Conservation (phyloP, 2,329 filamentous ascomycete species). For the Microascus cirrosus region DNA sequence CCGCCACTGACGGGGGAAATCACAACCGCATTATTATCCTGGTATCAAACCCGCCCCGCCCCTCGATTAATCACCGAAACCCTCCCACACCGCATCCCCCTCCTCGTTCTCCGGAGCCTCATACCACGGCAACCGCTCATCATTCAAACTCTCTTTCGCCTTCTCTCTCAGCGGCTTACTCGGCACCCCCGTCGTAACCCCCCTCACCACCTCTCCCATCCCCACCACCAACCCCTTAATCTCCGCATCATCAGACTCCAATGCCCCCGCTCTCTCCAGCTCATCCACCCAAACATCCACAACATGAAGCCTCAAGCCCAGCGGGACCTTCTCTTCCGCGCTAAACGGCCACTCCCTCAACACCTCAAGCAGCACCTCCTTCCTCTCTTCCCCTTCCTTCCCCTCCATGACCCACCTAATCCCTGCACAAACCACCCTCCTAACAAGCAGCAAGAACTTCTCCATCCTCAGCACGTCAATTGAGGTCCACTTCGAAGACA, state of each 20-base stretch:
- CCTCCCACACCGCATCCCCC: conserved; percentile 48
- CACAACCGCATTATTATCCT: too few relatives aligned
- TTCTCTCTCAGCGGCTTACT: conserved; percentile 63
- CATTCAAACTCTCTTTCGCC: conserved; percentile 58
- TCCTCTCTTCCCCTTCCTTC: conserved; percentile 17
- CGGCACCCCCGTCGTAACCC: conserved; percentile 39
- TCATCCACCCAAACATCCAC: conserved; percentile 91
- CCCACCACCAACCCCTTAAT: conserved; percentile 37
- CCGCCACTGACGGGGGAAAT: too few relatives aligned
- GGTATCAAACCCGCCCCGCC: neutral
- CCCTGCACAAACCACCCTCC: conserved; percentile 65
- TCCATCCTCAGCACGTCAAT: conserved; percentile 74
- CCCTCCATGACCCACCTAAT: conserved; percentile 35
- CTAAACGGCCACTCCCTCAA: conserved; percentile 21
- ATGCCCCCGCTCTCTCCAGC: conserved; percentile 56
- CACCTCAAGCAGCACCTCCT: conserved; percentile 12
- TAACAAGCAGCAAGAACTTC: conserved; percentile 81
- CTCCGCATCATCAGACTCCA: conserved; percentile 22
- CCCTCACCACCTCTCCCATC: conserved; percentile 44
- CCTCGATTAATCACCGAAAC: conserved; percentile 40
- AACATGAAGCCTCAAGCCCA: conserved; percentile 77
- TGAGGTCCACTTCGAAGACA: conserved; percentile 59
- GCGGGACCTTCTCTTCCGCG: conserved; percentile 46
- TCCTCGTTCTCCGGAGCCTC: conserved; percentile 21
- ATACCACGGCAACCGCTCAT: conserved; percentile 60